Evolutionary conservation across 768 basidiomycete genomes (phyloP).

Genomic region (Suillus subalutaceus): DNA sequence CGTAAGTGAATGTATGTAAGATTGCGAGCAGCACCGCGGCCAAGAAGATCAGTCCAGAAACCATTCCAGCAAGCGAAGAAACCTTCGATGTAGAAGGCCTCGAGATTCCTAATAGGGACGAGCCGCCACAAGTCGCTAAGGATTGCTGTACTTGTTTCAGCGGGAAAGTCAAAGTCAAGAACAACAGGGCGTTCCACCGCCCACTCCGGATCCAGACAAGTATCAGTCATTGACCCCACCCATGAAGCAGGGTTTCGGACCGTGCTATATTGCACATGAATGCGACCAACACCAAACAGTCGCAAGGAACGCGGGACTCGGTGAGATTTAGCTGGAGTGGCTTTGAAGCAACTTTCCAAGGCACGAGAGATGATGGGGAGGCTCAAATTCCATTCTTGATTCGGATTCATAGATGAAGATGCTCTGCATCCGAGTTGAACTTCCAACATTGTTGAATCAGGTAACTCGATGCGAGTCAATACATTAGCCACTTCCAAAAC

Average conservation of each 20-base stretch:
- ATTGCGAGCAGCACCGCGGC: background rate
- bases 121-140: background rate
- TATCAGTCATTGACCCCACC: background rate
- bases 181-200: background rate
- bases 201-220: background rate
- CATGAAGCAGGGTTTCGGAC: background rate
- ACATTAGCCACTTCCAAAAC: background rate
- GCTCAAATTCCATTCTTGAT: slow-evolving; percentile 1
- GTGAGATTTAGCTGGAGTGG: background rate
- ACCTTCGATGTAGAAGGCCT: background rate
- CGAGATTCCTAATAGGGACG: background rate
- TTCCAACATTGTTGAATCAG: background rate
- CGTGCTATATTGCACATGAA: slow-evolving; percentile 1
- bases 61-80: background rate
- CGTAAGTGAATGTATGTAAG: background rate
- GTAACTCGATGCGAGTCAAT: background rate
- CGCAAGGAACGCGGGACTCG: background rate
- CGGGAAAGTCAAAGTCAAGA: background rate
- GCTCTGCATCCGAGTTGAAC: background rate
- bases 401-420: background rate
- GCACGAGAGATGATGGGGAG: background rate
- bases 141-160: background rate
- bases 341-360: slow-evolving; percentile 3
- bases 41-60: background rate
- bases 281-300: background rate